Percentiles rank a stretch among this genome's conserved stretches.
These are phyloP conservation scores for Silene conica DNA, from an alignment of 148 eudicot species.

Conservation along the genomic window DNA sequence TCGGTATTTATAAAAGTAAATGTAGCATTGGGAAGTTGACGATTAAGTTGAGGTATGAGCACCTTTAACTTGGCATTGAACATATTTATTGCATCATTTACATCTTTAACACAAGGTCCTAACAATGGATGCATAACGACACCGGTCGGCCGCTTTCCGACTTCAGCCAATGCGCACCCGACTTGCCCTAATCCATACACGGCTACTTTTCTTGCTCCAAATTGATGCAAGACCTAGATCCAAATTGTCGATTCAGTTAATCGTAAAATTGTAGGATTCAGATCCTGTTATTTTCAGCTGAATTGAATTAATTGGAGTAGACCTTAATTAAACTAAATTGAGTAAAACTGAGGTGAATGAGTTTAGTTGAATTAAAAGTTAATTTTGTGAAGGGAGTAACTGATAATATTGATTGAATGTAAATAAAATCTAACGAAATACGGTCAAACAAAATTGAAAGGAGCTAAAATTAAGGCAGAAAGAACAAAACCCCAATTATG, in stretches of 20 bases:
- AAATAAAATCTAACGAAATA: too few species aligned
- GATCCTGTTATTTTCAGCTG: too few species aligned
- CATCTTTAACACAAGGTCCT: slow-evolving; percentile 8
- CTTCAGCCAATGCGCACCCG: slow-evolving; percentile 26
- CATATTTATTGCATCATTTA: slow-evolving; percentile 6
- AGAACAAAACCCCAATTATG: too few species aligned
- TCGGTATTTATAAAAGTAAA: slow-evolving; percentile 20
- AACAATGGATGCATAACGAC: background rate
- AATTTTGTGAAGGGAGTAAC: too few species aligned
- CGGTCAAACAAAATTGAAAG: too few species aligned
- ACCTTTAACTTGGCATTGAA: slow-evolving; percentile 18
- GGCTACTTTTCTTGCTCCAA: slow-evolving; percentile 33
- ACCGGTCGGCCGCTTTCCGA: background rate
- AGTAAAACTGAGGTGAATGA: too few species aligned
- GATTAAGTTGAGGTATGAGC: slow-evolving; percentile 20
- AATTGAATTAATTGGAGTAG: too few species aligned
- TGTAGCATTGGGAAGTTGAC: slow-evolving; percentile 2
- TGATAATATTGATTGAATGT: too few species aligned
- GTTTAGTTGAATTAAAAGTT: too few species aligned
- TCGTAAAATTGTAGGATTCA: too few species aligned
- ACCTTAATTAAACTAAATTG: too few species aligned
- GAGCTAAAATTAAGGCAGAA: too few species aligned
- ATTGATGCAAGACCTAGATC: slow-evolving; percentile 19
- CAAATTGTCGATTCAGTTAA: background rate
- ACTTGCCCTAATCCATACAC: slow-evolving; percentile 25